Base-by-base conservation (phyloP, 495 filamentous ascomycete genomes). In the Aspergillus biplanus region DNA sequence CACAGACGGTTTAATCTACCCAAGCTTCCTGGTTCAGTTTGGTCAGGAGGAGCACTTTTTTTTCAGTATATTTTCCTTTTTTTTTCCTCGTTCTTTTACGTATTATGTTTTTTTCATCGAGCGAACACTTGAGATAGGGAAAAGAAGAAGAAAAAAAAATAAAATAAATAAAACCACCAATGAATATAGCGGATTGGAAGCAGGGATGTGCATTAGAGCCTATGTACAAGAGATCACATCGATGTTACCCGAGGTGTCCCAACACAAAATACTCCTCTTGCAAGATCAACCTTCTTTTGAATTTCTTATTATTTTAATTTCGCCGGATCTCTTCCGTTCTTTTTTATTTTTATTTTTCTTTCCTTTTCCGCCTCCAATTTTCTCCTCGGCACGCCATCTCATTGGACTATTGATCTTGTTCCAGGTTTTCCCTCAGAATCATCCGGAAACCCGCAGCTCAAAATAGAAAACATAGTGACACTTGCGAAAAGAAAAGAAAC, bases 141-240 rank as follows among this genome's bases (percentile, higher is more conserved):
- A 27, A 27, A 27, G 21, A 27, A 27, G 21, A 27, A 27, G 21
- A 27, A 1, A 27, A 27, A 27, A 1, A 27, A 27, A 27, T 27
- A 27, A 27, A 27, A 27, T 63, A 37, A 53, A 52, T 39, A 21
- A 5, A 42, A 33, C 27, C 46, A 53, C 37, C 33, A 34, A 31
- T 42, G 18, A 31, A 15, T 11, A 46, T 16, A 35, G 21, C 56
- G 42, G 47, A 33, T 42, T 31, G 42, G 18, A 37, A 37, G 6
- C 27, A 39, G 21, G 33, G 33, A n/a, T 60, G 33, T 55, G 33
- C 32, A 49, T 46, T 46, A 7, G 37, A 39, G 37, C 8, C 13
- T 42, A 21, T 57, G 39, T 49, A 56, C 57, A 42, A 55, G 55
- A 56, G 46, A 63, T 63, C 61, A 52, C 27, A 53, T 64, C 55